Evolutionary conservation across 2,329 filamentous ascomycete species (phyloP).

Genomic region (Fusarium oligoseptatum): DNA sequence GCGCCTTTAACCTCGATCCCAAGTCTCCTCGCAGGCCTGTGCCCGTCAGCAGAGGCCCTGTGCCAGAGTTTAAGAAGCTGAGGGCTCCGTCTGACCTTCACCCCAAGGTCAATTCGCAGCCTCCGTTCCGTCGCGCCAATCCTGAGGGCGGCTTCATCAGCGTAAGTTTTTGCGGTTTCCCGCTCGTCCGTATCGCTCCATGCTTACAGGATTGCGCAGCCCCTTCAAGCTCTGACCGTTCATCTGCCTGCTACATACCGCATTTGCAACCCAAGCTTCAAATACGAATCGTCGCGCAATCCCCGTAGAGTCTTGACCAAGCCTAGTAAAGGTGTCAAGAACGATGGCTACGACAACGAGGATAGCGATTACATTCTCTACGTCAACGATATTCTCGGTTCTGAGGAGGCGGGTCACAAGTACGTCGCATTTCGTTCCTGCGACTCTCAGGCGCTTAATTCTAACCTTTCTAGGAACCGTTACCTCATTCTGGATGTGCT

Average conservation of each 20-base stretch:
- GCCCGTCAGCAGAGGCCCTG: slow-evolving; percentile 71
- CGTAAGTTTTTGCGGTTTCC: slow-evolving; percentile 65
- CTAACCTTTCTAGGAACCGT: slow-evolving; percentile 75
- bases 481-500: slow-evolving; percentile 98
- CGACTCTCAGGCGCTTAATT: slow-evolving; percentile 11
- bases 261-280: slow-evolving; percentile 98
- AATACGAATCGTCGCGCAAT: slow-evolving; percentile 98
- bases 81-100: slow-evolving; percentile 79
- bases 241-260: slow-evolving; percentile 96
- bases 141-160: slow-evolving; percentile 99
- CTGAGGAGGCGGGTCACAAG: slow-evolving; percentile 98
- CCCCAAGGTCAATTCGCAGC: slow-evolving; percentile 87
- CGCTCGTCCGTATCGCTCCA: not conserved
- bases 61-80: slow-evolving; percentile 90
- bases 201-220: slow-evolving; percentile 64
- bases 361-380: slow-evolving; percentile 99
- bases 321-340: slow-evolving; percentile 98
- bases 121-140: slow-evolving; percentile 91
- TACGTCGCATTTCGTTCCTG: slow-evolving; percentile 56
- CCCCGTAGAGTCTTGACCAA: slow-evolving; percentile 96
- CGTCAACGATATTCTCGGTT: slow-evolving; percentile 97
- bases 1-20: slow-evolving; percentile 68
- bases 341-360: slow-evolving; percentile 98
- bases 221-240: slow-evolving; percentile 92
- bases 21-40: slow-evolving; percentile 70